Percentiles rank a stretch among this genome's conserved stretches.
Conservation (phyloP, 164 flowering plant species). For the Chimonanthus praecox region DNA sequence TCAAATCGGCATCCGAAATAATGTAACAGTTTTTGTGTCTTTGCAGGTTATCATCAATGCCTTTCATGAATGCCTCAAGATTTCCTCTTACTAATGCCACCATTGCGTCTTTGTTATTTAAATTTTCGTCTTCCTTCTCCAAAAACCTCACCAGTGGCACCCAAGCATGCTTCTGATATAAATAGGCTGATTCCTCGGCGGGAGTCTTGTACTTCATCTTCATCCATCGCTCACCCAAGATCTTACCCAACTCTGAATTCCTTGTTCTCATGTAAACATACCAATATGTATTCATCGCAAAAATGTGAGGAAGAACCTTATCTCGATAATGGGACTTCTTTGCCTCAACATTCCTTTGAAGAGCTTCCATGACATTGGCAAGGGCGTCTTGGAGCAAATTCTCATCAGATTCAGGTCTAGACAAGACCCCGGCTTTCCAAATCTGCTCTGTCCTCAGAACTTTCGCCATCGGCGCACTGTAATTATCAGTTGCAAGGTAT, state of each 20-base stretch:
- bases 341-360: slow-evolving; percentile 46
- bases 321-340: slow-evolving; percentile 47
- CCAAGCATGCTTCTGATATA: slow-evolving; percentile 62
- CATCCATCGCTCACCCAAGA: slow-evolving; percentile 56
- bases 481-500: slow-evolving; percentile 39
- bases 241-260: slow-evolving; percentile 45
- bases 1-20: slow-evolving; percentile 49
- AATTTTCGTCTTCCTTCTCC: slow-evolving; percentile 24
- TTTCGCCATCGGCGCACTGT: slow-evolving; percentile 46
- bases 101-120: slow-evolving; percentile 13
- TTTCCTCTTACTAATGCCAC: slow-evolving; percentile 25
- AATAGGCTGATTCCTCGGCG: slow-evolving; percentile 63
- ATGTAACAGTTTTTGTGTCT: slow-evolving; percentile 36
- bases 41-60: slow-evolving; percentile 35
- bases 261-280: slow-evolving; percentile 71
- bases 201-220: slow-evolving; percentile 45
- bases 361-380: slow-evolving; percentile 52
- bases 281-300: slow-evolving; percentile 75
- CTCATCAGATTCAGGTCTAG: slow-evolving; percentile 43
- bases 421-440: slow-evolving; percentile 52
- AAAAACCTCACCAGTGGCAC: slow-evolving; percentile 35
- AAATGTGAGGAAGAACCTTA: slow-evolving; percentile 38
- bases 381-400: slow-evolving; percentile 52
- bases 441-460: slow-evolving; percentile 49
- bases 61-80: slow-evolving; percentile 41